A percentile compares a stretch with the other conserved stretches of the same genome.
Conservation (phyloP, 2,329 filamentous ascomycete genomes). For the Ophiognomonia clavigignenti-juglandacearum region DNA sequence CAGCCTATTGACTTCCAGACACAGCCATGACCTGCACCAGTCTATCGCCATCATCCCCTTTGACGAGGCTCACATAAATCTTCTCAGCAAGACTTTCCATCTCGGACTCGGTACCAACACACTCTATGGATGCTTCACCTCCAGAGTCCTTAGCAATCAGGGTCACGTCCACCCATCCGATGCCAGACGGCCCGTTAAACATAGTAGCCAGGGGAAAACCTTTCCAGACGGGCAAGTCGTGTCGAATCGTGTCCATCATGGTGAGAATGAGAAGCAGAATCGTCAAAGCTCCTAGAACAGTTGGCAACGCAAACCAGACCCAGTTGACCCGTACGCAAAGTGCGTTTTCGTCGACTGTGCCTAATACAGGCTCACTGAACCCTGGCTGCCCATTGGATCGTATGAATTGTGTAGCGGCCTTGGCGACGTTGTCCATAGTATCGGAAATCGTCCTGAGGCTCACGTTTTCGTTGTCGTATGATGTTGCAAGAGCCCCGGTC, state of each 20-base stretch:
- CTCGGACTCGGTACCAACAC: neutral
- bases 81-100: neutral
- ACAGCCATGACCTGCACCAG: neutral
- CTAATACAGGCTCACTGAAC: neutral
- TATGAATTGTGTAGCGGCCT: neutral
- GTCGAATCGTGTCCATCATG: neutral
- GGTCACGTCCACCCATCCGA: neutral
- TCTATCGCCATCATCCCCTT: neutral
- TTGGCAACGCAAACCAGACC: slow-evolving; percentile 5
- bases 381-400: neutral
- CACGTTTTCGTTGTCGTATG: neutral
- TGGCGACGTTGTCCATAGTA: neutral
- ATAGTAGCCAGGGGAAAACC: neutral
- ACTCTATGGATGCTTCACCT: neutral
- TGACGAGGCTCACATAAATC: neutral
- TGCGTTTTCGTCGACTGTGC: neutral
- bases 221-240: slow-evolving; percentile 2
- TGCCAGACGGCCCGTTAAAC: slow-evolving; percentile 1
- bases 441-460: neutral
- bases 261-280: neutral
- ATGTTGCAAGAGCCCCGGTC: neutral
- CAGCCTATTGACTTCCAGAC: too few relatives aligned
- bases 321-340: slow-evolving; percentile 3
- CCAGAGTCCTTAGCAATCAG: neutral
- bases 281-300: neutral